Percentiles rank a stretch among this genome's conserved stretches.
Conservation (phyloP, 2,329 filamentous ascomycete genomes). For the Ilyonectria mors-panacis region DNA sequence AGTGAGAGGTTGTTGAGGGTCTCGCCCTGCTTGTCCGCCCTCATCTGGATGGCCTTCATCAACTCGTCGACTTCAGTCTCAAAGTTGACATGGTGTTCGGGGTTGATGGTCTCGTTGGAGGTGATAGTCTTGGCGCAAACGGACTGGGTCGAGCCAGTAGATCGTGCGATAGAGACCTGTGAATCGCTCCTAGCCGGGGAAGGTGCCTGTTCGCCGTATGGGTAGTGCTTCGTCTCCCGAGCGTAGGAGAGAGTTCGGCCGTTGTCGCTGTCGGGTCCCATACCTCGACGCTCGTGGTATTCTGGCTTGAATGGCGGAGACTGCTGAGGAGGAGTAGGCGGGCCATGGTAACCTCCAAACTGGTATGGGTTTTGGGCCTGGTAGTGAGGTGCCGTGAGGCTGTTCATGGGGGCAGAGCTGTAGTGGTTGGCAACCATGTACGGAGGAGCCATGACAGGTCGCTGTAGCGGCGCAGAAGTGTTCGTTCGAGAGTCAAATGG, state of each 20-base stretch:
- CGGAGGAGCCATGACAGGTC: constrained; percentile 61
- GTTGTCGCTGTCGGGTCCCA: constrained; percentile 43
- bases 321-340: constrained; percentile 52
- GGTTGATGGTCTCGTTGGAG: constrained; percentile 62
- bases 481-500: constrained; percentile 64
- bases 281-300: constrained; percentile 50
- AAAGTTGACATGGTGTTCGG: constrained; percentile 72
- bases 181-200: constrained; percentile 54
- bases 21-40: constrained; percentile 60
- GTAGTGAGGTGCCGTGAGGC: constrained; percentile 60
- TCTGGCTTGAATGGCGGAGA: constrained; percentile 53
- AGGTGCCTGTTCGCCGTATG: constrained; percentile 53
- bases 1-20: constrained; percentile 45
- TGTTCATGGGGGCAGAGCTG: constrained; percentile 59
- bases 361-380: constrained; percentile 59
- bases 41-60: constrained; percentile 89
- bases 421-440: constrained; percentile 64
- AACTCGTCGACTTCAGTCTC: constrained; percentile 88
- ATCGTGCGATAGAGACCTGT: constrained; percentile 46
- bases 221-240: constrained; percentile 44
- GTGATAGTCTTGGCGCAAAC: constrained; percentile 59
- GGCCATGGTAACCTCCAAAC: constrained; percentile 60
- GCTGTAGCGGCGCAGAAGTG: constrained; percentile 57
- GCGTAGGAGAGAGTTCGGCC: constrained; percentile 44
- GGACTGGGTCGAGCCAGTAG: constrained; percentile 47